These are phyloP conservation scores for Fusarium albosuccineum DNA, from an alignment of 2,329 filamentous ascomycete genomes.

Conservation along the genomic window DNA sequence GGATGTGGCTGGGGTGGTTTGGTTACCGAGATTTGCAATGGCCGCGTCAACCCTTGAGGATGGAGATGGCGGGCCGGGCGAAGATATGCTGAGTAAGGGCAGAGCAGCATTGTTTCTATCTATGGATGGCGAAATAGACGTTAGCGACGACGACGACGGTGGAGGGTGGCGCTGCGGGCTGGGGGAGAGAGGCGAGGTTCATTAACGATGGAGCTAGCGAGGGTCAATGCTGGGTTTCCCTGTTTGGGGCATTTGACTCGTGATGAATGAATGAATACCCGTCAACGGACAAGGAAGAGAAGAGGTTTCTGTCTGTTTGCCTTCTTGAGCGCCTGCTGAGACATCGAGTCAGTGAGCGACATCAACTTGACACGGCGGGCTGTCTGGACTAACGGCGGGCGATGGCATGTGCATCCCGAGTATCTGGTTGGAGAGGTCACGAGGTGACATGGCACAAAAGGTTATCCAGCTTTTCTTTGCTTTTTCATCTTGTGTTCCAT, in stretches of 20 bases:
- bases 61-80: background rate
- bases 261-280: slow-evolving; percentile 4
- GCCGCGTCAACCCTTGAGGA: slow-evolving; percentile 11
- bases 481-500: slow-evolving; percentile 18
- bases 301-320: background rate
- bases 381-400: slow-evolving; percentile 13
- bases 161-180: slow-evolving; percentile 11
- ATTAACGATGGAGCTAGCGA: slow-evolving; percentile 13
- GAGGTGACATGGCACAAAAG: no score
- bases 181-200: slow-evolving; percentile 9
- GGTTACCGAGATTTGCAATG: slow-evolving; percentile 44
- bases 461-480: background rate
- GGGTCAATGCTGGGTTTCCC: slow-evolving; percentile 22
- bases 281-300: background rate
- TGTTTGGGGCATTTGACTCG: slow-evolving; percentile 17
- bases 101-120: slow-evolving; percentile 34
- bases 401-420: slow-evolving; percentile 7
- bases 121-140: slow-evolving; percentile 25
- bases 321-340: background rate
- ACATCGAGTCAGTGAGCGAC: slow-evolving; percentile 15
- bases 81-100: slow-evolving; percentile 3
- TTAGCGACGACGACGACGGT: slow-evolving; percentile 23
- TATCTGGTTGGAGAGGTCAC: background rate
- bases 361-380: slow-evolving; percentile 22
- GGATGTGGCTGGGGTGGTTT: slow-evolving; percentile 17